A percentile compares a stretch with the other conserved stretches of the same genome.
Conservation (phyloP, 2,329 filamentous ascomycete species). For the Aspergillus fumigatiaffinis region DNA sequence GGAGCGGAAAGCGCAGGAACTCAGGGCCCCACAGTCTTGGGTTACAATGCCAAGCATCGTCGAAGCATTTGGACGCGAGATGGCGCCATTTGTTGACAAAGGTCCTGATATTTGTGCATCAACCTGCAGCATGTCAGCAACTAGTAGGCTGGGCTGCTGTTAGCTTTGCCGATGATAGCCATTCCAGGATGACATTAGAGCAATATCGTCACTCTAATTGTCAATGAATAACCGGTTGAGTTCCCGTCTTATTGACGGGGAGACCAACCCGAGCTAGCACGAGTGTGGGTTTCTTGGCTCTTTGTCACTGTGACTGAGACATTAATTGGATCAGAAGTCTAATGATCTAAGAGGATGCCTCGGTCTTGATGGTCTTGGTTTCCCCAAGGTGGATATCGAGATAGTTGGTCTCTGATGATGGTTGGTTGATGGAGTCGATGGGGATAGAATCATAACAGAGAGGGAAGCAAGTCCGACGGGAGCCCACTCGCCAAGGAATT, state of each 20-base stretch:
- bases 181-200: not conserved
- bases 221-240: not conserved
- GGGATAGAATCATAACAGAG: not conserved
- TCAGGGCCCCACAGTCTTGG: slow-evolving; percentile 5
- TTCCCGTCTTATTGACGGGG: not conserved
- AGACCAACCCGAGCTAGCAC: not conserved
- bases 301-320: not conserved
- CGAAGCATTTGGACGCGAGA: not conserved
- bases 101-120: not conserved
- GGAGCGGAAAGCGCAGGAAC: not conserved
- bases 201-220: not conserved
- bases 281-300: not conserved
- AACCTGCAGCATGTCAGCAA: not conserved
- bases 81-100: not conserved
- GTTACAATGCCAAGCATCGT: slow-evolving; percentile 19
- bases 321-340: not conserved
- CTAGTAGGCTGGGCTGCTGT: not conserved
- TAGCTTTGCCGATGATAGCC: not conserved
- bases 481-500: not conserved
- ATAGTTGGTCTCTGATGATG: not conserved
- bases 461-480: not conserved
- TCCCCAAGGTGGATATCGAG: not conserved
- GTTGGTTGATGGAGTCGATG: not conserved
- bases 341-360: not conserved
- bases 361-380: not conserved